phyloP scores from a whole-genome alignment of 2,329 filamentous ascomycete species.

The Colletotrichum theobromicola region DNA sequence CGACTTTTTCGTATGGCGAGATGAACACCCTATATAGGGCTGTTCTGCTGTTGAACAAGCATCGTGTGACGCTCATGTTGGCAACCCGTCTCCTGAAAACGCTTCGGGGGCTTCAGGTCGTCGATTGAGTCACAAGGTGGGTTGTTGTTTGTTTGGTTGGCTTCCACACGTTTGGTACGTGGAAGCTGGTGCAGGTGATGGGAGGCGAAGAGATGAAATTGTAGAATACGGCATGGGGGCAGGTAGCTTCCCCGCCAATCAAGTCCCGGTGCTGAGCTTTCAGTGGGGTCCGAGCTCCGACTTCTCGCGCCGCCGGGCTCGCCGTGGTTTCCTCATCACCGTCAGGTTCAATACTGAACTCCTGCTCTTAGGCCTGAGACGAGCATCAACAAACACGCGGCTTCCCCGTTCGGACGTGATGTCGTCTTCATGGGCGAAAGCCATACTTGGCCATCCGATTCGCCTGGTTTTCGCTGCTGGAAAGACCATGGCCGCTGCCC shows the following conservation, averaged over 20 bases:
- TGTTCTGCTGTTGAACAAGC: constrained; percentile 47
- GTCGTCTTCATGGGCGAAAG: neutral
- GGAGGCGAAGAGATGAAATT: neutral
- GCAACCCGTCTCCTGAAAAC: neutral
- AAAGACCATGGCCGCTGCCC: constrained; percentile 51
- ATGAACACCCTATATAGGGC: constrained; percentile 55
- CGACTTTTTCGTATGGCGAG: constrained; percentile 34
- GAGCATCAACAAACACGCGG: neutral
- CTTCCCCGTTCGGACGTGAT: neutral
- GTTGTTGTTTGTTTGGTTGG: neutral
- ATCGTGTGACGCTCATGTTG: constrained; percentile 44
- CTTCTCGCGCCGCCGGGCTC: neutral
- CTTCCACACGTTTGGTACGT: neutral
- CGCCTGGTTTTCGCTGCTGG: constrained; percentile 49
- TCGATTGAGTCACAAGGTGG: neutral
- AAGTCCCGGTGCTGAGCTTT: constrained; percentile 7
- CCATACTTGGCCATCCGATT: constrained; percentile 24
- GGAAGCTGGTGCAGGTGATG: neutral
- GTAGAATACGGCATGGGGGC: neutral
- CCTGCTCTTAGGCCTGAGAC: neutral
- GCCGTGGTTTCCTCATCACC: neutral
- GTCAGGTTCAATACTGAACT: neutral
- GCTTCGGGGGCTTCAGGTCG: neutral
- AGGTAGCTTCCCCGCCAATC: constrained; percentile 9
- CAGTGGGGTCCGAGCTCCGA: constrained; percentile 14